These are phyloP conservation scores for Silene coronaria DNA, from an alignment of 179 eudicot species.

Conservation along the genomic window DNA sequence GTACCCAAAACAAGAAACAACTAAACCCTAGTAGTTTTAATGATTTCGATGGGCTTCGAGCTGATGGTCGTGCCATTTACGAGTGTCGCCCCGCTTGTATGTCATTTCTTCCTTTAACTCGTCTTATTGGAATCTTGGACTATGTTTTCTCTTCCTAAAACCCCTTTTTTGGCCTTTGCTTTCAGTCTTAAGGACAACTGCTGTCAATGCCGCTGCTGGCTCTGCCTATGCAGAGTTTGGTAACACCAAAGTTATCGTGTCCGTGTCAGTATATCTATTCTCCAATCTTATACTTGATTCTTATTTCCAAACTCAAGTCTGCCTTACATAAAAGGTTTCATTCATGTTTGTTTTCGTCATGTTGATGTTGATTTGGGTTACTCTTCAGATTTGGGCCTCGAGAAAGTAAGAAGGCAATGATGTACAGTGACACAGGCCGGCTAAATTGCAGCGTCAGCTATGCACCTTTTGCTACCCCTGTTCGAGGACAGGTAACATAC, in stretches of 20 bases:
- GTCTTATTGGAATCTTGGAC: no score
- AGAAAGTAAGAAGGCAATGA: constrained; percentile 96
- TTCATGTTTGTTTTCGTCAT: no score
- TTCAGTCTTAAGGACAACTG: constrained; percentile 75
- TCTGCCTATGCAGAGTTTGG: constrained; percentile 97
- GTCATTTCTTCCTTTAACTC: constrained; percentile 3
- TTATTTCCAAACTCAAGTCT: no score
- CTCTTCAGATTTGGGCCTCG: constrained; percentile 80
- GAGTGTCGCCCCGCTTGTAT: constrained; percentile 93
- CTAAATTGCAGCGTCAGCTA: constrained; percentile 87
- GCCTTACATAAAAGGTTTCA: no score
- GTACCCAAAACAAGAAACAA: constrained; percentile 40
- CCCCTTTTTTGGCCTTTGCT: constrained; percentile 6
- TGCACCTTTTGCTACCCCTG: constrained; percentile 70
- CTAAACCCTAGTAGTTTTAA: constrained; percentile 35
- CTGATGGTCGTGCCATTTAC: constrained; percentile 72
- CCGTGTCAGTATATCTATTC: constrained; percentile 60
- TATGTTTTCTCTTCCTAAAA: no score
- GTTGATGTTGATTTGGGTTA: constrained; percentile 15
- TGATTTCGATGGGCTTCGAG: constrained; percentile 57
- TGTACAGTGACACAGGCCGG: constrained; percentile 78
- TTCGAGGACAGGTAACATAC: constrained; percentile 61
- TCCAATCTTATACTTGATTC: neutral
- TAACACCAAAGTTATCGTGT: constrained; percentile 87
- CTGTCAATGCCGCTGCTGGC: constrained; percentile 84